phyloP scores from a whole-genome alignment of 768 basidiomycete species.

The Tricholoma hemisulphureum region DNA sequence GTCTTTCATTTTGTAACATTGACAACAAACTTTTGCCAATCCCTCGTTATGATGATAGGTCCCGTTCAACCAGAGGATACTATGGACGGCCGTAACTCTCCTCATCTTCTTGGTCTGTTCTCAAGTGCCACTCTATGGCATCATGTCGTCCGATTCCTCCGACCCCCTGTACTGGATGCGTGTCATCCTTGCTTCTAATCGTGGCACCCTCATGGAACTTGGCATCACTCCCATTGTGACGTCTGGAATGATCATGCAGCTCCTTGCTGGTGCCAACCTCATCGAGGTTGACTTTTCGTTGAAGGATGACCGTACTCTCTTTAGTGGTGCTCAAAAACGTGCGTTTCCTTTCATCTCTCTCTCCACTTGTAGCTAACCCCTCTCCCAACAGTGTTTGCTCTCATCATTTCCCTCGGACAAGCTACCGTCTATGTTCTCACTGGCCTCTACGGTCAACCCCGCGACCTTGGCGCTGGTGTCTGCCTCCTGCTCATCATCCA shows the following conservation, averaged over 20 bases:
- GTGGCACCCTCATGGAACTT: slow-evolving; percentile 98
- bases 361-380: not conserved
- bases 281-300: slow-evolving; percentile 97
- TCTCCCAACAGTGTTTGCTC: slow-evolving; percentile 80
- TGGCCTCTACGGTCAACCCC: slow-evolving; percentile 93
- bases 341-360: slow-evolving; percentile 28
- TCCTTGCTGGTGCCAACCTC: slow-evolving; percentile 94
- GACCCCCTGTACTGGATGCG: slow-evolving; percentile 99
- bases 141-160: slow-evolving; percentile 99
- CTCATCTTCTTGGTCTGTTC: slow-evolving; percentile 99
- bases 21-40: too few species aligned
- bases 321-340: slow-evolving; percentile 97
- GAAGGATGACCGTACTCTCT: slow-evolving; percentile 95
- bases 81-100: slow-evolving; percentile 99
- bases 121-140: slow-evolving; percentile 97
- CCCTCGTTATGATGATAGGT: slow-evolving; percentile 50
- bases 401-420: slow-evolving; percentile 95
- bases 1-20: too few species aligned
- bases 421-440: slow-evolving; percentile 96
- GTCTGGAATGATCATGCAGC: slow-evolving; percentile 99
- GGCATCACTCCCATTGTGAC: slow-evolving; percentile 98
- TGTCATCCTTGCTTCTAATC: slow-evolving; percentile 97
- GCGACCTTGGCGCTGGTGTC: slow-evolving; percentile 93
- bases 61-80: slow-evolving; percentile 95
- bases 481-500: slow-evolving; percentile 97